Evolutionary conservation across 257 asterid species (phyloP).

Genomic region (Leonotis leonurus): DNA sequence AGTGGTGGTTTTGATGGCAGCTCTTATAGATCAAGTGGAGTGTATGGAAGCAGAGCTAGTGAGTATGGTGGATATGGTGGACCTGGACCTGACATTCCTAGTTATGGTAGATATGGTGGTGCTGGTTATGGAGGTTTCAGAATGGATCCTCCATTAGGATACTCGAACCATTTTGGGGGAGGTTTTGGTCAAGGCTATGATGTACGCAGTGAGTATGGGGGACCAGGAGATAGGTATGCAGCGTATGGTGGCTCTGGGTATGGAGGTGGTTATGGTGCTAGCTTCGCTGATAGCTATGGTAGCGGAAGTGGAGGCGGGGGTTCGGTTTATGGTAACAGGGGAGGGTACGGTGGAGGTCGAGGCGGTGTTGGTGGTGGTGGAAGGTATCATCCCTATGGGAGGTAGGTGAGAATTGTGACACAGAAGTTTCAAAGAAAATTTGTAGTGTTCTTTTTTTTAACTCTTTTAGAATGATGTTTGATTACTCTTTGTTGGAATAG

Average conservation of each 20-base stretch:
- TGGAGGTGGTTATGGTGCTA: conserved; percentile 31
- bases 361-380: conserved; percentile 36
- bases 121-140: conserved; percentile 35
- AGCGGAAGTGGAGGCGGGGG: conserved; percentile 33
- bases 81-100: conserved; percentile 27
- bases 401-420: too few relatives aligned
- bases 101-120: conserved; percentile 36
- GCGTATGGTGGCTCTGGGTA: conserved; percentile 37
- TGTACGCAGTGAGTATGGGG: conserved; percentile 33
- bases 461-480: too few relatives aligned
- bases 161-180: conserved; percentile 33
- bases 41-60: conserved; percentile 38
- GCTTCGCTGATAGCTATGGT: conserved; percentile 29
- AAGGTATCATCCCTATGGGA: conserved; percentile 59
- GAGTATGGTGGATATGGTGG: conserved; percentile 40
- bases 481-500: not conserved
- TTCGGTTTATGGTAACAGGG: conserved; percentile 31
- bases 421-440: too few relatives aligned
- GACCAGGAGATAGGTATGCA: conserved; percentile 28
- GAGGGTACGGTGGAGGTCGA: too few relatives aligned
- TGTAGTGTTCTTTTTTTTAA: too few relatives aligned
- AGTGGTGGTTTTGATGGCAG: conserved; percentile 24
- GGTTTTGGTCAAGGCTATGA: conserved; percentile 43
- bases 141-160: conserved; percentile 30
- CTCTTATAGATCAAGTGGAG: conserved; percentile 36